Conservation (phyloP, 352 stramenopile species). For the Globisporangium paroecandrum region DNA sequence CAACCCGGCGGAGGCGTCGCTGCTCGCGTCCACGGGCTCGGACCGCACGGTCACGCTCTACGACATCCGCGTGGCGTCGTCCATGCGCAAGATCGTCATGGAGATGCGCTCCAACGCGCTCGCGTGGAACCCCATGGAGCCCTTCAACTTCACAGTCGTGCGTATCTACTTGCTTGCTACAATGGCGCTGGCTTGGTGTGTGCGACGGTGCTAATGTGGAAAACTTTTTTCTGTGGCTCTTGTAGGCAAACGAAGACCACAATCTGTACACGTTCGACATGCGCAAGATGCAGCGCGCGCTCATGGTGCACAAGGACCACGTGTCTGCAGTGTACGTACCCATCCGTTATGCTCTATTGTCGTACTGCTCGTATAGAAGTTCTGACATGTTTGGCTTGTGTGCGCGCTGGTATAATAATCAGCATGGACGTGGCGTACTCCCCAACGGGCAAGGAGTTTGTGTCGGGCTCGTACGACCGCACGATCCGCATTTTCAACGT, state of each 20-base stretch:
- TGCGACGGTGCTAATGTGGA: neutral
- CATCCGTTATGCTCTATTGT: neutral
- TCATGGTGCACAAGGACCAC: conserved; percentile 98
- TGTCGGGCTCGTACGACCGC: conserved; percentile 97
- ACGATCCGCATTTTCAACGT: conserved; percentile 98
- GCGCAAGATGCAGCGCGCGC: conserved; percentile 92
- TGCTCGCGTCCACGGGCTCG: conserved; percentile 94
- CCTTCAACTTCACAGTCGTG: conserved; percentile 98
- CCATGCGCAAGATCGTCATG: conserved; percentile 96
- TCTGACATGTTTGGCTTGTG: neutral
- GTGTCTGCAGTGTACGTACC: conserved; percentile 92
- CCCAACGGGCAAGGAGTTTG: conserved; percentile 97
- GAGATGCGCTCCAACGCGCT: conserved; percentile 97
- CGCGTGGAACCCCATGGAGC: conserved; percentile 99
- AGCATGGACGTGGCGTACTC: conserved; percentile 96
- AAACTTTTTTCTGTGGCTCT: neutral
- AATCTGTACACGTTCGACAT: conserved; percentile 99
- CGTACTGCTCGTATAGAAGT: neutral
- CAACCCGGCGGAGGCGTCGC: conserved; percentile 94
- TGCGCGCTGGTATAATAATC: conserved; percentile 14
- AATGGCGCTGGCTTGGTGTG: neutral
- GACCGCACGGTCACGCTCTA: conserved; percentile 94
- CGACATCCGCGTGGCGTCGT: conserved; percentile 87
- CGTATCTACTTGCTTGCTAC: conserved; percentile 14
- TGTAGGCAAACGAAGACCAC: conserved; percentile 97